Conservation (phyloP, 2,329 filamentous ascomycete genomes). For the Penicillium sp. region DNA sequence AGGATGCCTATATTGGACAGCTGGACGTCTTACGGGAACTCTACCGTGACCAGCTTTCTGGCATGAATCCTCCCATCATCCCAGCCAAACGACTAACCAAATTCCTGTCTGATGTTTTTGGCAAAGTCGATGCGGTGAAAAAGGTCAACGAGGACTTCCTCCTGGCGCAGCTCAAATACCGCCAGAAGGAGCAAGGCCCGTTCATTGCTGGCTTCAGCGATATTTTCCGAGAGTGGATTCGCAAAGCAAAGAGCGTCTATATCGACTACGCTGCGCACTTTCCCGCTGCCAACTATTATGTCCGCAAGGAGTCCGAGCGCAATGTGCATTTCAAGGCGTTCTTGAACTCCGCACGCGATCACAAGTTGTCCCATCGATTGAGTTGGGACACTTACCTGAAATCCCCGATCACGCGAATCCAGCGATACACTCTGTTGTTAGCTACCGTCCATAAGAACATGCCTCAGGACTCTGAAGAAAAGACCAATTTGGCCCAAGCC, state of each 20-base stretch:
- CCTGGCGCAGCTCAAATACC: constrained; percentile 89
- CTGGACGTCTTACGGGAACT: constrained; percentile 80
- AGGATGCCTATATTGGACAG: constrained; percentile 87
- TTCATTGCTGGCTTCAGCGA: constrained; percentile 94
- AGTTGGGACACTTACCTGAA: constrained; percentile 96
- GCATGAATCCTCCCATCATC: constrained; percentile 76
- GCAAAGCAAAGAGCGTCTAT: constrained; percentile 85
- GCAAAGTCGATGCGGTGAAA: constrained; percentile 83
- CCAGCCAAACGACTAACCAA: constrained; percentile 71
- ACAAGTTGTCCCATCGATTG: constrained; percentile 77
- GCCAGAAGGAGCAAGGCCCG: constrained; percentile 93
- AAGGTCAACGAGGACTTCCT: constrained; percentile 91
- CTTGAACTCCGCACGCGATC: constrained; percentile 72
- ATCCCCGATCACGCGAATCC: constrained; percentile 84
- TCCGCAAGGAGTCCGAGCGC: constrained; percentile 78
- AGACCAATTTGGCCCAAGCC: constrained; percentile 75
- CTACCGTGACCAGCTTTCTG: constrained; percentile 76
- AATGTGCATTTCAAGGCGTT: constrained; percentile 87
- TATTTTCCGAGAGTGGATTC: constrained; percentile 96
- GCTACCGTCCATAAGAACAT: constrained; percentile 82
- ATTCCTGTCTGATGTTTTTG: constrained; percentile 84
- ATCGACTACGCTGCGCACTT: constrained; percentile 89
- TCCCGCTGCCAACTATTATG: constrained; percentile 75
- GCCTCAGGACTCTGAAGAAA: constrained; percentile 81
- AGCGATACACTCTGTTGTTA: constrained; percentile 83